Base-by-base conservation (phyloP, 1,284 basidiomycete species). In the Ganoderma boninense region DNA sequence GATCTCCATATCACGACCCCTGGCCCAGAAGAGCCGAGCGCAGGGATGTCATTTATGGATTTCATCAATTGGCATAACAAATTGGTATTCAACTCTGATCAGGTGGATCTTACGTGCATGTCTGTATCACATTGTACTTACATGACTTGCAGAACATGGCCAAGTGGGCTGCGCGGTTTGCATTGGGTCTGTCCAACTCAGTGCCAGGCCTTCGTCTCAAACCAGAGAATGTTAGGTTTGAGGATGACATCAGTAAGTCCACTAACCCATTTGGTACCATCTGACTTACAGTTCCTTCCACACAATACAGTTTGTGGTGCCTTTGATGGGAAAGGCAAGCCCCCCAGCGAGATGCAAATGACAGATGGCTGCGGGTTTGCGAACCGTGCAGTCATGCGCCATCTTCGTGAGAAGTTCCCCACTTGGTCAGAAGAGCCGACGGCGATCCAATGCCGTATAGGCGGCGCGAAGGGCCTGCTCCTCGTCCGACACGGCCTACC, bases 351-450 rank as follows among this genome's bases (percentile, higher is more conserved):
- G 61, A 78, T 80, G 74, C 77, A 81, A 23, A 84, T 86, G 82
- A 85, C 85, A 0, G 85, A 86, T 67, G 85, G 86, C 0, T 85
- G 83, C 68, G 85, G 86, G 0, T 72, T 83, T 32, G 79, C 81
- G 0, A 85, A 82, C 62, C 71, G 75, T 1, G 74, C 77, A 0
- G 76, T 81, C 4, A 77, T 84, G 54, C 62, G 77, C 6, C 32
- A 49, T 0, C 67, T 85, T 0, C 69, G 77, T n/a, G 67, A 79
- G 0, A 76, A 73, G 35, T 78, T 79, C 23, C 44, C 43, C 0
- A 59, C 77, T 0, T 82, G 81, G 78, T 69, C 73, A 4, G 72
- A 73, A 0, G 71, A 76, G 26, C 84, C 85, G 3, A 81, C 79
- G 1, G 85, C 84, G 0, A 71, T 86, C 14, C 86, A 87, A 67